Conservation (phyloP, 345 rosid species). For the Lepidium africanum region DNA sequence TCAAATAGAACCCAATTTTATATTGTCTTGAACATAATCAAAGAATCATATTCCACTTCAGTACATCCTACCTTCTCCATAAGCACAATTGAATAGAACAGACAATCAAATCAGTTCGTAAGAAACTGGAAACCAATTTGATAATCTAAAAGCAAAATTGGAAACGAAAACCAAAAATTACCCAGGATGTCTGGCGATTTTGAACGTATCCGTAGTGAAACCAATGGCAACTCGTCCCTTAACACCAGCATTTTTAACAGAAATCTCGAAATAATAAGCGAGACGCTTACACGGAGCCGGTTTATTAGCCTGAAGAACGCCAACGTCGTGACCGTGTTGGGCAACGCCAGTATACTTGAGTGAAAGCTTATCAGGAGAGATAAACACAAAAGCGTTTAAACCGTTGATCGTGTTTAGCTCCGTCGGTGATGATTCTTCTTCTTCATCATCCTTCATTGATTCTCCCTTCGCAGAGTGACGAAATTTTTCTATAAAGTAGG, state of each 20-base stretch:
- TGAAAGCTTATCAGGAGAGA: constrained; percentile 69
- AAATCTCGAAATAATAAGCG: constrained; percentile 80
- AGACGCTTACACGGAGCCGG: constrained; percentile 71
- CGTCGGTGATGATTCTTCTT: constrained; percentile 57
- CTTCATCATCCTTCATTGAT: constrained; percentile 40
- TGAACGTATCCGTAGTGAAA: constrained; percentile 59
- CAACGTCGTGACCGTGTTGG: constrained; percentile 76
- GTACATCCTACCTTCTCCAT: not conserved
- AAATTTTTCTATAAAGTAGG: constrained; percentile 41
- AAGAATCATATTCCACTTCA: not conserved
- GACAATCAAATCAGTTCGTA: not conserved
- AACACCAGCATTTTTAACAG: constrained; percentile 59
- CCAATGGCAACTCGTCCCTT: constrained; percentile 75
- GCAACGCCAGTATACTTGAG: constrained; percentile 50
- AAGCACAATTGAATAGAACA: not conserved
- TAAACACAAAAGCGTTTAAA: constrained; percentile 58
- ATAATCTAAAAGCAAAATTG: not conserved
- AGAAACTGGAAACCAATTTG: too few species aligned
- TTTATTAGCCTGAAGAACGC: constrained; percentile 64
- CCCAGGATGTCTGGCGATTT: constrained; percentile 83
- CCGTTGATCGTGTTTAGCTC: constrained; percentile 82
- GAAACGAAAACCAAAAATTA: constrained; percentile 1
- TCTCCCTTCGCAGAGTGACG: constrained; percentile 21
- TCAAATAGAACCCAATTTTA: not conserved
- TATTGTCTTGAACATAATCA: too few species aligned